These are phyloP conservation scores for Plasmodium blacklocki DNA, from an alignment of 169 alveolate species.

Conservation along the genomic window DNA sequence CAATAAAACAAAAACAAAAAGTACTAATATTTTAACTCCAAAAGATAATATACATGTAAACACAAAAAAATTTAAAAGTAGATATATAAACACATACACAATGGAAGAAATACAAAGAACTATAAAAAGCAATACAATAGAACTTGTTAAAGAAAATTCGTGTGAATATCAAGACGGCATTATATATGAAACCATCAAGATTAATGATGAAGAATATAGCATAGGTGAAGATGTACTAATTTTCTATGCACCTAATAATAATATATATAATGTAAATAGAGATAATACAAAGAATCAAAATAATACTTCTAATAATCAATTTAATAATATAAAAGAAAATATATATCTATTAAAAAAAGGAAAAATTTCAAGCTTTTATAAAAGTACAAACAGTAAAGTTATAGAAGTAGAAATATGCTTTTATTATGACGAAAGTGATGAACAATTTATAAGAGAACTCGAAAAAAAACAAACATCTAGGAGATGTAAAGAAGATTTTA, in stretches of 20 bases:
- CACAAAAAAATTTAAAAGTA: too few relatives aligned
- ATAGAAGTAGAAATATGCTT: slow-evolving; percentile 43
- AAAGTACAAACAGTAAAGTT: slow-evolving; percentile 2
- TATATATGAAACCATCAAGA: slow-evolving; percentile 35
- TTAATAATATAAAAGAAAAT: background rate
- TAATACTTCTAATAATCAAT: too few relatives aligned
- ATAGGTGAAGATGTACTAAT: slow-evolving; percentile 40
- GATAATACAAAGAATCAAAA: too few relatives aligned
- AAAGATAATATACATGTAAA: too few relatives aligned
- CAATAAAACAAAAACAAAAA: too few relatives aligned
- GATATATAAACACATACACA: background rate
- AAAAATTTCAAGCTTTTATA: slow-evolving; percentile 39
- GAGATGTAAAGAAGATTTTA: slow-evolving; percentile 25
- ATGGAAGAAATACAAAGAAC: slow-evolving; percentile 11
- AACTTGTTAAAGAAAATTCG: slow-evolving; percentile 7
- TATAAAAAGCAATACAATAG: background rate
- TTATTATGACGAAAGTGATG: slow-evolving; percentile 37
- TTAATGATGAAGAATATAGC: slow-evolving; percentile 18
- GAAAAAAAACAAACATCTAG: slow-evolving; percentile 16
- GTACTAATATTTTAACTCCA: too few relatives aligned
- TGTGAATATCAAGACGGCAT: slow-evolving; percentile 61
- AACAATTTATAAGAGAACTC: slow-evolving; percentile 5
- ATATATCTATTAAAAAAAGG: slow-evolving; percentile 39
- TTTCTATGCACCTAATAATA: background rate
- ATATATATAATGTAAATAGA: too few relatives aligned